phyloP scores from a whole-genome alignment of 2,329 filamentous ascomycete genomes.

The Fusarium tuaranense region DNA sequence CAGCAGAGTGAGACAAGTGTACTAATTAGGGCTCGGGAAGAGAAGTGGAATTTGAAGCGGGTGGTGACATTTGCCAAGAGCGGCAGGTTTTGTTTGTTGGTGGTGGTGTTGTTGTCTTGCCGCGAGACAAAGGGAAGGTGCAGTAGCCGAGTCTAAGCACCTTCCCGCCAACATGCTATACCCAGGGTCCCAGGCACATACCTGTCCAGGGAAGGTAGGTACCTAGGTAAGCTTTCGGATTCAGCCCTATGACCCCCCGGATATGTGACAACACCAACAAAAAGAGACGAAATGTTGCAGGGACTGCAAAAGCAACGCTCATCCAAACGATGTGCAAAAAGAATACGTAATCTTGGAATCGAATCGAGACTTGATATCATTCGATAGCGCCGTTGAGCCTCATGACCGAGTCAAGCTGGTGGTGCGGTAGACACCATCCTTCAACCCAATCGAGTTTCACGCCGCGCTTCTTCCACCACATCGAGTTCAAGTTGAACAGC shows the following conservation, averaged over 20 bases:
- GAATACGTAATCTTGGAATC: constrained; percentile 33
- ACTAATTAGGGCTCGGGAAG: not conserved
- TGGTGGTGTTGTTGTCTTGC: not conserved
- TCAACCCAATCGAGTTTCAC: not conserved
- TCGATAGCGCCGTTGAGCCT: accelerated
- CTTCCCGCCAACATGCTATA: not conserved
- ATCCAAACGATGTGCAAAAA: not conserved
- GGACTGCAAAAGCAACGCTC: not conserved
- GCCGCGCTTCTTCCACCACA: not conserved
- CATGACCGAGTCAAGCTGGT: not conserved
- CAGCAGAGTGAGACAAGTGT: not conserved
- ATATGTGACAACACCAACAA: not conserved
- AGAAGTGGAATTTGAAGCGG: not conserved
- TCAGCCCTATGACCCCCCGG: not conserved
- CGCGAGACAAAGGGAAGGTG: not conserved
- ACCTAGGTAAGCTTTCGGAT: not conserved
- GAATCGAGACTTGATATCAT: constrained; percentile 8
- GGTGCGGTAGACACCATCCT: not conserved
- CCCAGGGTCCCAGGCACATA: not conserved
- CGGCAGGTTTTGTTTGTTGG: constrained; percentile 14
- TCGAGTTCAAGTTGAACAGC: not conserved
- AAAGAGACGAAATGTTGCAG: not conserved
- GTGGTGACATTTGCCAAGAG: not conserved
- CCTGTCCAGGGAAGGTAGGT: not conserved
- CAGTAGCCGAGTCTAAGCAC: not conserved